Percentiles rank a stretch among this genome's conserved stretches.
These are phyloP conservation scores for Diplodia scrobiculata DNA, from an alignment of 2,329 filamentous ascomycete species.

Conservation along the genomic window DNA sequence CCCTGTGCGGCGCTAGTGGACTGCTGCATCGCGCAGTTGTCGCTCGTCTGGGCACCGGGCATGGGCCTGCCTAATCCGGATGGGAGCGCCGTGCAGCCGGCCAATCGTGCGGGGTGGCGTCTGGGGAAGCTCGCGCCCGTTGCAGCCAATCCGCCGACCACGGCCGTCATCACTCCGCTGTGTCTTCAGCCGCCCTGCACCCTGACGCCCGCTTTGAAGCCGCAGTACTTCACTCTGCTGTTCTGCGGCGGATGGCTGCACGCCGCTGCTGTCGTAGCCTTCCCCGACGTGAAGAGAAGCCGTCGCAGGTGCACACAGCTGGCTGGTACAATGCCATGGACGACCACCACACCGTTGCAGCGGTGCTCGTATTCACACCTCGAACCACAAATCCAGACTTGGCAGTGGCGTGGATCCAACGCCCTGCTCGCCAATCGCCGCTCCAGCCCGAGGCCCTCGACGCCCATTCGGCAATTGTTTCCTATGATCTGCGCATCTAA, in stretches of 20 bases:
- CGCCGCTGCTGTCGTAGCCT: too few species aligned
- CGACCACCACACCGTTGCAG: neutral
- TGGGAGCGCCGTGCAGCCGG: neutral
- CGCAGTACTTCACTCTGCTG: neutral
- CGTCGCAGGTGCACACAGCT: neutral
- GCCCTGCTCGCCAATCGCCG: constrained; percentile 17
- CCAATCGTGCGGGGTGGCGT: constrained; percentile 3
- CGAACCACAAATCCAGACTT: neutral
- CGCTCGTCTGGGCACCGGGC: neutral
- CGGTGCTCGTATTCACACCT: neutral
- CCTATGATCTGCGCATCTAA: constrained; percentile 34
- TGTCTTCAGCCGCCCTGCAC: neutral
- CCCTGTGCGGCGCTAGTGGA: neutral
- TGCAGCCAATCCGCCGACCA: neutral
- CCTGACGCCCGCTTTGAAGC: neutral
- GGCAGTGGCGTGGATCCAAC: constrained; percentile 12
- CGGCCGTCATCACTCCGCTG: constrained; percentile 2
- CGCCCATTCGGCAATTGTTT: constrained; percentile 34
- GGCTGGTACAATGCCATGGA: neutral
- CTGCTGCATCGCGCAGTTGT: constrained; percentile 8
- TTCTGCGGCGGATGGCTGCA: too few species aligned
- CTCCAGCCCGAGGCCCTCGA: neutral
- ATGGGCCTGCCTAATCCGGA: constrained; percentile 3
- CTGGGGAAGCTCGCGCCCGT: constrained; percentile 21
- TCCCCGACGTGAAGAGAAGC: neutral